Conservation (phyloP, 345 rosid species). For the Gossypium australe region DNA sequence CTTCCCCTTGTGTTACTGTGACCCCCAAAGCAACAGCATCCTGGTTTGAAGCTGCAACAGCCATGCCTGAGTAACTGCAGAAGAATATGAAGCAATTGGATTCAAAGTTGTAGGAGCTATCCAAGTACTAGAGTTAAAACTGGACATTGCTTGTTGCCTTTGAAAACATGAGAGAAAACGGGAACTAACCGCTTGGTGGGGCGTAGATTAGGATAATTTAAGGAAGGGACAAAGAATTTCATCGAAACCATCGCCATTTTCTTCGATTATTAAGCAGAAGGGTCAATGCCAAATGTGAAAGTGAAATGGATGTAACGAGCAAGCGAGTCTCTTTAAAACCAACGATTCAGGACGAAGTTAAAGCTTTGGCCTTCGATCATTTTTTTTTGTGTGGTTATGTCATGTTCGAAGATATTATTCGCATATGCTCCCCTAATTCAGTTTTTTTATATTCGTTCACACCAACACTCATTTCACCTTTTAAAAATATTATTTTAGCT, state of each 20-base stretch:
- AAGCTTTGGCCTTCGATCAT: not conserved
- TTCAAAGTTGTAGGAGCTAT: not conserved
- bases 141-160: not conserved
- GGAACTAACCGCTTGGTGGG: conserved; percentile 49
- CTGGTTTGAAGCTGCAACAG: conserved; percentile 37
- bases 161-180: not conserved
- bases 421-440: conserved; percentile 17
- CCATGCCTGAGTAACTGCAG: conserved; percentile 47
- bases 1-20: conserved; percentile 70
- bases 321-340: not conserved
- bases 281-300: not conserved
- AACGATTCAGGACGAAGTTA: not conserved
- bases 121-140: not conserved
- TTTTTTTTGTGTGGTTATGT: not conserved
- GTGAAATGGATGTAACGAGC: not conserved
- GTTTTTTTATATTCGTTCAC: not conserved
- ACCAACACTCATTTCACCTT: not conserved
- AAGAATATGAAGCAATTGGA: not conserved
- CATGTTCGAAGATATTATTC: not conserved
- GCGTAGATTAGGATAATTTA: conserved; percentile 29
- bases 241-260: conserved; percentile 60
- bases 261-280: conserved; percentile 4
- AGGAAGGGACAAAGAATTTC: conserved; percentile 37
- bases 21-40: conserved; percentile 40
- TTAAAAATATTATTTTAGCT: too few relatives aligned